Conservation (phyloP, 1,139 yeast species). For the Citeromyces siamensis region DNA sequence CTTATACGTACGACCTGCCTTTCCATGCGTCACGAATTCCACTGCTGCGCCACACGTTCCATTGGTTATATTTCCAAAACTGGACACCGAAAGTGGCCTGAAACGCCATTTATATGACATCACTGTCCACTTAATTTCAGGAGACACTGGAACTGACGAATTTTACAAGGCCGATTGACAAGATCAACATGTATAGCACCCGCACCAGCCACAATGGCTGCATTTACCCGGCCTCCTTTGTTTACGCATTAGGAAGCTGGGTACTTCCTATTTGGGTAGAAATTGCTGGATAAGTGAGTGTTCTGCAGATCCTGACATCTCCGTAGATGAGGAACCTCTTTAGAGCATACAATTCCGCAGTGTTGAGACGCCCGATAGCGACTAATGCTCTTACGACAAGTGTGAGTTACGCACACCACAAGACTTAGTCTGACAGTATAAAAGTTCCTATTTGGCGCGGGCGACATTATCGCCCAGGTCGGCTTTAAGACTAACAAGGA, state of each 20-base stretch:
- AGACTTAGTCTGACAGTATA: not conserved
- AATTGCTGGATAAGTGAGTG: too few relatives aligned
- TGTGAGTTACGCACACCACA: constrained; percentile 11
- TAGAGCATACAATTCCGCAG: constrained; percentile 8
- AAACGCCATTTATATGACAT: too few relatives aligned
- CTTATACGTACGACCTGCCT: constrained; percentile 1
- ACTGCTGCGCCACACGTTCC: constrained; percentile 1
- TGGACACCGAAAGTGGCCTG: too few relatives aligned
- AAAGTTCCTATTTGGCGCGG: constrained; percentile 50
- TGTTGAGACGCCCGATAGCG: constrained; percentile 11
- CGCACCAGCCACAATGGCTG: constrained; percentile 4
- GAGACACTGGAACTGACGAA: too few relatives aligned
- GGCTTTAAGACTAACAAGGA: constrained; percentile 8
- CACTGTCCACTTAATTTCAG: too few relatives aligned
- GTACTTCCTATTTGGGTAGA: constrained; percentile 1
- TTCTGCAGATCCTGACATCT: too few relatives aligned
- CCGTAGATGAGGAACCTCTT: constrained; percentile 1
- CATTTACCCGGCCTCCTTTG: constrained; percentile 2
- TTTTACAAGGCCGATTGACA: too few relatives aligned
- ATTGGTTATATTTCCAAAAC: too few relatives aligned
- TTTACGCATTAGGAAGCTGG: constrained; percentile 1
- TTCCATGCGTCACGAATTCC: constrained; percentile 3
- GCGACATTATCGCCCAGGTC: constrained; percentile 64
- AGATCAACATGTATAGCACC: not conserved
- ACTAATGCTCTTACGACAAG: constrained; percentile 15